These are phyloP conservation scores for Pseudogymnoascus pannorum DNA, from an alignment of 2,329 filamentous ascomycete species.

Conservation along the genomic window DNA sequence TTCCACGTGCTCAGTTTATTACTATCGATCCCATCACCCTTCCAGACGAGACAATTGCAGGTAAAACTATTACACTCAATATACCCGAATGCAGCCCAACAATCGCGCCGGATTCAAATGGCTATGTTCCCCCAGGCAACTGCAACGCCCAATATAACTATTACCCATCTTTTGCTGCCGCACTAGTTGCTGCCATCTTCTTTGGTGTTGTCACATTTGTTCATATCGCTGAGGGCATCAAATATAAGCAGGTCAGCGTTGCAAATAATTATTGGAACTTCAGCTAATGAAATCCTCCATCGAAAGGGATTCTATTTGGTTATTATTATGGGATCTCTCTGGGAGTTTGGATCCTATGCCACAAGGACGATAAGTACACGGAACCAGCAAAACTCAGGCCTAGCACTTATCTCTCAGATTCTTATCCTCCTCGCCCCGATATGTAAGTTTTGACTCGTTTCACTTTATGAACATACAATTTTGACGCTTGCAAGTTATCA, in stretches of 20 bases:
- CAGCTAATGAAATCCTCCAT: not conserved
- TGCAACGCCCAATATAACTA: constrained; percentile 33
- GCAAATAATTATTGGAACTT: not conserved
- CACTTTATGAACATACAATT: not conserved
- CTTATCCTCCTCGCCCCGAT: constrained; percentile 31
- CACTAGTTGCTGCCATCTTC: constrained; percentile 30
- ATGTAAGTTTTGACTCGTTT: constrained; percentile 9
- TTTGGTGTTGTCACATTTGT: constrained; percentile 29
- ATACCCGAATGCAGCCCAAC: constrained; percentile 35
- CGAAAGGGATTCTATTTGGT: constrained; percentile 34
- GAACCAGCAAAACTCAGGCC: constrained; percentile 28
- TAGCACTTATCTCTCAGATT: constrained; percentile 29
- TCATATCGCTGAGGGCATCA: constrained; percentile 32
- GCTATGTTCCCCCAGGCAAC: constrained; percentile 30
- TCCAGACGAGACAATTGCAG: constrained; percentile 23
- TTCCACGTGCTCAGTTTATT: constrained; percentile 20
- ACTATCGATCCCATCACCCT: constrained; percentile 27
- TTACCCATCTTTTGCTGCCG: constrained; percentile 32
- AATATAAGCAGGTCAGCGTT: constrained; percentile 27
- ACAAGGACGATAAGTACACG: constrained; percentile 34
- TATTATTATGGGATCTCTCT: constrained; percentile 36
- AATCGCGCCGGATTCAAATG: constrained; percentile 30
- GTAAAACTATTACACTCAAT: constrained; percentile 26
- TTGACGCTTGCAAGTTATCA: constrained; percentile 18
- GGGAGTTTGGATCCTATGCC: constrained; percentile 37